Evolutionary conservation across 2,329 filamentous ascomycete species (phyloP).

Genomic region (Emergomyces pasteurianus): DNA sequence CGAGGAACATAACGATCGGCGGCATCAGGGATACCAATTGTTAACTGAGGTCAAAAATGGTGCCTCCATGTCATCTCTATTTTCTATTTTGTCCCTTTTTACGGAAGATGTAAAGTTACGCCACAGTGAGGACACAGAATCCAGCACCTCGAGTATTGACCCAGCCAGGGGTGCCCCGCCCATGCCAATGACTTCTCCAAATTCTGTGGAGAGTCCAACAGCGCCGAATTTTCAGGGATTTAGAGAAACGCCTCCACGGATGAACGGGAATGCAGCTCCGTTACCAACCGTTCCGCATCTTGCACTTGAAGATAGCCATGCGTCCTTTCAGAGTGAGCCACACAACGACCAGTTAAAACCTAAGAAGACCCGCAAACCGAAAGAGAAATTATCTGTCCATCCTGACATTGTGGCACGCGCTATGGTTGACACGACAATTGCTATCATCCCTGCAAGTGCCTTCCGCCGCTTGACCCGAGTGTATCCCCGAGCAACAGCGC

Average conservation of each 20-base stretch:
- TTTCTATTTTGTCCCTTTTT: conserved; percentile 86
- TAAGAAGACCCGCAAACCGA: conserved; percentile 25
- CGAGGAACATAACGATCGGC: conserved; percentile 50
- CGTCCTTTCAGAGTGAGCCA: conserved; percentile 9
- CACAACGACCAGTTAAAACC: conserved; percentile 26
- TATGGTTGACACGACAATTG: conserved; percentile 92
- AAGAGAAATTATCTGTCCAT: conserved; percentile 60
- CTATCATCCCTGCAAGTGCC: conserved; percentile 92
- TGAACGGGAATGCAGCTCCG: conserved; percentile 19
- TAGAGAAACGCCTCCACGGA: conserved; percentile 8
- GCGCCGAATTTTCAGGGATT: conserved; percentile 12
- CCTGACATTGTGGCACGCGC: conserved; percentile 95
- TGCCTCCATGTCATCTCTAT: conserved; percentile 94
- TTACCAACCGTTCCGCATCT: conserved; percentile 61
- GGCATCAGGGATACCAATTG: conserved; percentile 80
- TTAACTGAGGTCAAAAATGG: conserved; percentile 96
- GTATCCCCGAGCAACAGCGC: conserved; percentile 90
- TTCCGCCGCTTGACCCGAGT: conserved; percentile 85
- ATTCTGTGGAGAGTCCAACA: conserved; percentile 19
- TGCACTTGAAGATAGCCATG: conserved; percentile 38
- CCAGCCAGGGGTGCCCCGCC: conserved; percentile 26
- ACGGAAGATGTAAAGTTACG: conserved; percentile 84
- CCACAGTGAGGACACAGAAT: conserved; percentile 46
- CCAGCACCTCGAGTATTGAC: conserved; percentile 24
- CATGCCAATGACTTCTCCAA: conserved; percentile 27